These are phyloP conservation scores for Ulmus americana DNA, from an alignment of 331 rosid genomes.

Conservation along the genomic window DNA sequence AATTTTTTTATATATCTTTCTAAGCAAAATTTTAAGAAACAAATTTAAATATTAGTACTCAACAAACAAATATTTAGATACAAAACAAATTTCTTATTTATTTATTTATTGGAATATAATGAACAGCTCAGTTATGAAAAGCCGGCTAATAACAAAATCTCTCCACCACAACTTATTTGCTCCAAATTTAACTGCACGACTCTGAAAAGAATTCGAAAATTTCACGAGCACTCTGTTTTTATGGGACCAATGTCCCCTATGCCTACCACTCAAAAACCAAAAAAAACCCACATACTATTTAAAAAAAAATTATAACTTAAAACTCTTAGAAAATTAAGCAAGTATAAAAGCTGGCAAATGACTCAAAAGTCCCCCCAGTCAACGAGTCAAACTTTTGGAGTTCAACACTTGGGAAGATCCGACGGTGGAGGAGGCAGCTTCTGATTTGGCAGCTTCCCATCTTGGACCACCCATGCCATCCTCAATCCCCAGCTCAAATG, in stretches of 20 bases:
- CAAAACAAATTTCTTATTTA: no score
- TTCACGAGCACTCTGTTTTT: background rate
- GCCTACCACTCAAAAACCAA: background rate
- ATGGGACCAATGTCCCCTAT: slow-evolving; percentile 1
- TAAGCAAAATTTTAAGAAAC: no score
- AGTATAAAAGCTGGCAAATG: background rate
- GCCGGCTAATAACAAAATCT: no score
- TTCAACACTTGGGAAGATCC: slow-evolving; percentile 68
- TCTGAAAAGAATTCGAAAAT: background rate
- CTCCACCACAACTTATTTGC: no score
- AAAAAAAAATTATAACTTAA: background rate
- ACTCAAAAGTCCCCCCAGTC: background rate
- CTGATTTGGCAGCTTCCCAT: slow-evolving; percentile 68
- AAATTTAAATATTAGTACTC: no score
- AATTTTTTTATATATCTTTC: no score
- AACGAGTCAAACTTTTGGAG: background rate
- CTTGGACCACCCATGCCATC: slow-evolving; percentile 69
- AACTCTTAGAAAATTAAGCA: background rate
- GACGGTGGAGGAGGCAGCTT: slow-evolving; percentile 79
- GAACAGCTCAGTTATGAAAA: no score
- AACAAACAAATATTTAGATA: no score
- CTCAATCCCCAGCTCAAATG: slow-evolving; percentile 69
- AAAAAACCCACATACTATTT: background rate
- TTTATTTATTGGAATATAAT: no score
- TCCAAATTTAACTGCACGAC: no score